These are phyloP conservation scores for Cladosporium sp. DNA, from an alignment of 2,329 filamentous ascomycete species.

Conservation along the genomic window DNA sequence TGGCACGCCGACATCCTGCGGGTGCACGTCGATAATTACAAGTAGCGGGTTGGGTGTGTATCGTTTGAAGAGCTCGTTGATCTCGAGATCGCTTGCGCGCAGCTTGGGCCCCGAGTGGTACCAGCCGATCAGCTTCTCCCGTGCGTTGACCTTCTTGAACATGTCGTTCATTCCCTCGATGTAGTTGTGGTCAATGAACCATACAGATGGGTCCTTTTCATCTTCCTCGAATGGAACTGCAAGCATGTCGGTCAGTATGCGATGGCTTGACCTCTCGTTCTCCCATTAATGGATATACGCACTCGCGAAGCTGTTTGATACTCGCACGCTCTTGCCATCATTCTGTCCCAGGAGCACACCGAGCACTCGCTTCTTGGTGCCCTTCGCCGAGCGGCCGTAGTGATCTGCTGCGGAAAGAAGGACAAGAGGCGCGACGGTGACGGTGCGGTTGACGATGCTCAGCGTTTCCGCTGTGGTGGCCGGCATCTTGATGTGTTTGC, in stretches of 20 bases:
- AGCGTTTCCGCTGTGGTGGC: constrained; percentile 95
- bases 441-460: constrained; percentile 87
- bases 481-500: constrained; percentile 61
- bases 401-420: constrained; percentile 97
- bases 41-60: constrained; percentile 95
- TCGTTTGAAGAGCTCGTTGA: constrained; percentile 99
- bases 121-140: constrained; percentile 99
- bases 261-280: background rate
- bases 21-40: constrained; percentile 97
- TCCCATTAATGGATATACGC: constrained; percentile 29
- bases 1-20: constrained; percentile 94
- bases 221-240: constrained; percentile 97
- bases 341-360: constrained; percentile 94
- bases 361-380: constrained; percentile 82
- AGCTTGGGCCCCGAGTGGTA: constrained; percentile 98
- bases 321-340: constrained; percentile 89
- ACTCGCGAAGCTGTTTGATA: constrained; percentile 99
- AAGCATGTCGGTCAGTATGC: constrained; percentile 12
- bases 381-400: constrained; percentile 90
- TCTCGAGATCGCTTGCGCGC: constrained; percentile 91
- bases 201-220: constrained; percentile 96
- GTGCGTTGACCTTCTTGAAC: constrained; percentile 99
- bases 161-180: constrained; percentile 99
- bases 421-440: constrained; percentile 95
- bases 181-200: constrained; percentile 99